Evolutionary conservation across 495 filamentous ascomycete species (phyloP).

Genomic region (Aspergillus avenaceus): DNA sequence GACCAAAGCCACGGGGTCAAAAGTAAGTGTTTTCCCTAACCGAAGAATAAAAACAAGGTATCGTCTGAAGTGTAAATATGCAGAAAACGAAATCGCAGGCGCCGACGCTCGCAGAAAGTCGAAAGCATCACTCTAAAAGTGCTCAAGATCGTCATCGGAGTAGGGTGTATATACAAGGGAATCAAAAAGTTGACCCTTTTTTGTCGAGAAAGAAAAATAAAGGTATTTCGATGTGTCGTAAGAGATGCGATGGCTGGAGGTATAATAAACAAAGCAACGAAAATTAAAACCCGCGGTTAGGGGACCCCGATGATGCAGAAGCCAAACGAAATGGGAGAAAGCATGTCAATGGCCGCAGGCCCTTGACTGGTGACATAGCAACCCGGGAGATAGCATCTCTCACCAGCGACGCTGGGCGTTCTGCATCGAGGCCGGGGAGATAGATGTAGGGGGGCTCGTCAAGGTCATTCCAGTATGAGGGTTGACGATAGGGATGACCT

Average conservation of each 20-base stretch:
- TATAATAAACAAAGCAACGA: conserved; percentile 31
- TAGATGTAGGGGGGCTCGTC: conserved; percentile 85
- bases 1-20: conserved; percentile 25
- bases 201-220: conserved; percentile 25
- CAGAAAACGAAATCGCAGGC: conserved; percentile 42
- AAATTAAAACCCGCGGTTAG: conserved; percentile 42
- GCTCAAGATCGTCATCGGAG: conserved; percentile 34
- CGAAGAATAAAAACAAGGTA: conserved; percentile 39
- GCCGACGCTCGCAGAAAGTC: conserved; percentile 47
- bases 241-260: conserved; percentile 24
- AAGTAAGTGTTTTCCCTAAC: conserved; percentile 34
- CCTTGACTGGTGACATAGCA: conserved; percentile 25
- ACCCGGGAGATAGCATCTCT: conserved; percentile 24
- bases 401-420: conserved; percentile 63
- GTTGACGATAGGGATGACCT: conserved; percentile 98
- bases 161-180: conserved; percentile 38
- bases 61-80: conserved; percentile 34
- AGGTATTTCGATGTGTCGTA: conserved; percentile 26
- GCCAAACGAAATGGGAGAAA: conserved; percentile 30
- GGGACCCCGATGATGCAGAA: conserved; percentile 42
- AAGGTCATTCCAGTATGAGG: conserved; percentile 84
- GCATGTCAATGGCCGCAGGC: conserved; percentile 29
- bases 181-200: conserved; percentile 23
- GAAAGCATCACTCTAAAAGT: conserved; percentile 40
- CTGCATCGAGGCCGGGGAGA: conserved; percentile 84